Base-by-base conservation (phyloP, 2,329 filamentous ascomycete species). In the Purpureocillium lavendulum region DNA sequence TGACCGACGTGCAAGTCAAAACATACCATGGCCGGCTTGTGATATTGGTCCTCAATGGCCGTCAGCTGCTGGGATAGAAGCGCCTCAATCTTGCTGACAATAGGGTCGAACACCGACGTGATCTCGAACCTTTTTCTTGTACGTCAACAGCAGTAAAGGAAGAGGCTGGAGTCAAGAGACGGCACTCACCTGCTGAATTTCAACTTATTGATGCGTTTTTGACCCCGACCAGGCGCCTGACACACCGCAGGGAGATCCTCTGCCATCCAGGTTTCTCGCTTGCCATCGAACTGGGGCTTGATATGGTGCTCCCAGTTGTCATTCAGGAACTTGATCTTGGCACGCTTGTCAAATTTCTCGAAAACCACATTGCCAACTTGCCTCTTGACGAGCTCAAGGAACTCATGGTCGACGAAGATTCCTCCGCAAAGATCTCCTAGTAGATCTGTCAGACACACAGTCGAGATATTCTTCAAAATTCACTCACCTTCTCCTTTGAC, bases 401-500 rank as follows among this genome's bases (percentile, higher is more conserved):
- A 26, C 21, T 26, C 21, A 5, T 26, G 6, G 21, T 26, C 21
- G 6, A 26, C 21, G 21, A 26, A 26, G 10, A 10, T 26, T 5
- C 21, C 21, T 5, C 21, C 21, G 21, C 21, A 26, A 6, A 26
- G 10, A 26, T 26, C 21, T 10, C 21, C 21, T 26, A 26, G 6
- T 26, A 10, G 21, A 26, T 26, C n/a, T n/a, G 10, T 18, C 7
- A 30, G 28, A 33, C 8, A n/a, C n/a, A n/a, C n/a, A n/a, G n/a
- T n/a, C n/a, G n/a, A n/a, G n/a, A n/a, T n/a, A n/a, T n/a, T n/a
- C n/a, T n/a, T n/a, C n/a, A n/a, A n/a, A n/a, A n/a, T n/a, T n/a
- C n/a, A n/a, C n/a, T n/a, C 11, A 53, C 64, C 64, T 8, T 61
- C 50, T 0, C 65, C 66, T 12, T 50, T 47, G 1, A 66, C 62